Evolutionary conservation across 352 stramenopile species (phyloP), one percentile per base, ranked within the genome.

Genomic region (Globisporangium emineosum): DNA sequence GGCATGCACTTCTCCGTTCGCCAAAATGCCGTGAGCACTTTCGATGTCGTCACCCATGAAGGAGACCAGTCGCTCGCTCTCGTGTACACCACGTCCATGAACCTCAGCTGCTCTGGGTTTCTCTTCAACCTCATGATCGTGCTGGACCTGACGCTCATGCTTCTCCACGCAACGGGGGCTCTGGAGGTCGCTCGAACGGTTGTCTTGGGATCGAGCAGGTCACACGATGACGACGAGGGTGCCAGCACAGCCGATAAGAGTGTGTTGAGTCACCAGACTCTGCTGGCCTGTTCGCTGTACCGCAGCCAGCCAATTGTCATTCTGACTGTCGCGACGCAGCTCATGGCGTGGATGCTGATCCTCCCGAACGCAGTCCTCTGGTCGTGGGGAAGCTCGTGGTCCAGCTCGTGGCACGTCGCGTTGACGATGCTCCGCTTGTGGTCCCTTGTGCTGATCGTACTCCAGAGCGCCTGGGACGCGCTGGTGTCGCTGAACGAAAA

Each of bases 321-420:
- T 2, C 57, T 81, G 23, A 75, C 59, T 1, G 1, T 71, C 54
- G 21, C 68, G 7, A 68, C 69, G 3, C 67, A 71, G 21, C 51
- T 79, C 27, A 45, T 89, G 42, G 81, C 73, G 29, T 89, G 79
- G 79, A 42, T 89, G 21, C 58, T 89, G 49, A 57, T 86, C 15
- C 63, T 86, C 2, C 76, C 76, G 12, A 80, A 76, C 61, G 65
- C 79, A 17, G 67, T 78, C 33, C 71, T 83, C 29, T 85, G 74
- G 63, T 69, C 66, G 12, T 77, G 74, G 47, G 71, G 66, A 1
- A 58, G 54, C 49, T 83, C 75, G 1, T 43, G 32, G 2, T 33
- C 55, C 5, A 64, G 57, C 19, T 70, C 66, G 52, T 32, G 78
- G 32, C 76, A 89, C 50, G 75, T 70, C 0, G 68, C 73, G 0